Evolutionary conservation across 495 filamentous ascomycete genomes (phyloP), one percentile per base, ranked within the genome.

Genomic region (Pseudevernia furfuracea): DNA sequence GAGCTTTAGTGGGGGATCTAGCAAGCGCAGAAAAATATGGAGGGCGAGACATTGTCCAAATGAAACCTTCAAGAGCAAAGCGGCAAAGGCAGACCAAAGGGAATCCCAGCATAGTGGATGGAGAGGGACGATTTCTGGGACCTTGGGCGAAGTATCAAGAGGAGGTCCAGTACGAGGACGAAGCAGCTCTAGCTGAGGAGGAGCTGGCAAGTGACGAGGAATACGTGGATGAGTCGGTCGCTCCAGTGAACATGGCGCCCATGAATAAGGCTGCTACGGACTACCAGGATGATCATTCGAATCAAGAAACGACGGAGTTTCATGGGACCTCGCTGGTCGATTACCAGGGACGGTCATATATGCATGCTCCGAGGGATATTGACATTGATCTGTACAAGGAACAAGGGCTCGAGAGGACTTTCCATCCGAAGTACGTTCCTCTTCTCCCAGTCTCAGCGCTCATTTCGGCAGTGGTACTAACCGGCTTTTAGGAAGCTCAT

Each of bases 351-450:
- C 79, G 94, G 66, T 96, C 92, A 28, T 92, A 91, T 71, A 91
- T 94, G 89, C 95, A 97, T 76, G 84, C 97, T 7, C 94, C 94
- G n/a, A 91, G 91, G 74, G 94, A 97, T 76, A 78, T 97, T 71
- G 92, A 92, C 73, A 82, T 97, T 73, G 90, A 96, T 71, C 78
- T 98, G 67, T 80, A 79, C 64, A 95, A 94, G 71, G 92, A 95
- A 65, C 69, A 78, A 28, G 91, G 89, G 69, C 88, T 82, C 64
- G 70, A 83, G 71, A 92, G 90, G 71, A 97, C 95, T 76, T 99
- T 85, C 71, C 86, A 92, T 43, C 95, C 94, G 52, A 97, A 96
- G 82, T 55, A 55, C 7, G 28, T 55, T 53, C 11, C 11, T 6
- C 7, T 17, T 30, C 19, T 30, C 8, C 5, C 14, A 21, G 7